Conservation (phyloP, 495 filamentous ascomycete genomes). For the Achaetomiella virescens region DNA sequence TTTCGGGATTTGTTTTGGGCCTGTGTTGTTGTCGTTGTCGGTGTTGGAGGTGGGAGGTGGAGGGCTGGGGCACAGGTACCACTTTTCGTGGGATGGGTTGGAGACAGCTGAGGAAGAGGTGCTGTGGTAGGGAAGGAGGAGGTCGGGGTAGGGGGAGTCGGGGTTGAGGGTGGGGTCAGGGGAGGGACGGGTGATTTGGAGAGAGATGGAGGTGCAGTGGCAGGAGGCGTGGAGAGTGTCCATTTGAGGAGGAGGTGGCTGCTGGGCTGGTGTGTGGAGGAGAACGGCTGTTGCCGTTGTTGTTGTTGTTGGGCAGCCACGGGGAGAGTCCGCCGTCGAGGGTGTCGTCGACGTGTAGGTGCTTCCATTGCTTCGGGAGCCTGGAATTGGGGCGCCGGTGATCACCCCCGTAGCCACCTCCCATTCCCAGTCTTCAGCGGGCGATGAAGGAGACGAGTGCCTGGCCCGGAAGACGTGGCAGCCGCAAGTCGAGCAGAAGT, state of each 20-base stretch:
- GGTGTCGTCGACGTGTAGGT: conserved; percentile 47
- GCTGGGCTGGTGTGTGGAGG: background rate
- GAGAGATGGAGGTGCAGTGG: conserved; percentile 35
- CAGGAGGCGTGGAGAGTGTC: conserved; percentile 35
- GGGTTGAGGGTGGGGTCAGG: conserved; percentile 16
- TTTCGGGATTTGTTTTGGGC: conserved; percentile 14
- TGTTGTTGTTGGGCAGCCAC: conserved; percentile 37
- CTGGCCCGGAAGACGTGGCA: conserved; percentile 49
- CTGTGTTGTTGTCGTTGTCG: background rate
- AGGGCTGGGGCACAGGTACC: conserved; percentile 30
- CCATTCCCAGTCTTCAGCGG: conserved; percentile 20
- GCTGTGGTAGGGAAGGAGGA: conserved; percentile 25
- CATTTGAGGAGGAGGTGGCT: background rate
- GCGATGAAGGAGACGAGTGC: conserved; percentile 2
- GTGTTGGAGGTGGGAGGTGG: conserved; percentile 6
- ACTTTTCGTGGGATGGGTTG: conserved; percentile 34
- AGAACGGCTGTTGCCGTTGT: background rate
- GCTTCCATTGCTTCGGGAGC: conserved; percentile 28
- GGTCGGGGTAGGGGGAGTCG: conserved; percentile 25
- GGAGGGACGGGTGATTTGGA: conserved; percentile 38
- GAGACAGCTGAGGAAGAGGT: conserved; percentile 39
- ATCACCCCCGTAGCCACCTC: conserved; percentile 33
- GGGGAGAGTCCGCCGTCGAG: conserved; percentile 52
- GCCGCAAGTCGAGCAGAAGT: conserved; percentile 66
- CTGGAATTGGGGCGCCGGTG: conserved; percentile 14